These are phyloP conservation scores for Phytophthora litchii DNA, from an alignment of 352 stramenopile genomes.

Conservation along the genomic window DNA sequence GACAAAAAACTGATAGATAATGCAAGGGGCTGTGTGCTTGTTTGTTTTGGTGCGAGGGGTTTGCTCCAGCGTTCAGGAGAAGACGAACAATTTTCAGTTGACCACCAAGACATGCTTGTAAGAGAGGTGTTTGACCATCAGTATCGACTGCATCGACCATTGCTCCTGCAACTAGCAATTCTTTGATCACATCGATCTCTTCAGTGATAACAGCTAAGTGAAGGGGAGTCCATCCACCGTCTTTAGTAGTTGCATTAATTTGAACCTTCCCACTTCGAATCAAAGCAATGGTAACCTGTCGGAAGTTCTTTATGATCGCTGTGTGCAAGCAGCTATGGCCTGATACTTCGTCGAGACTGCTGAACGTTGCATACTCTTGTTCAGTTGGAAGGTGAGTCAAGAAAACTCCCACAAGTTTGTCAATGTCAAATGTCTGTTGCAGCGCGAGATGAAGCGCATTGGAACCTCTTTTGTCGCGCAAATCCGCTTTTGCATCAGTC, in stretches of 20 bases:
- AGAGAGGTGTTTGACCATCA: slow-evolving; percentile 61
- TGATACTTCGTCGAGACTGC: slow-evolving; percentile 45
- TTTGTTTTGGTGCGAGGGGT: slow-evolving; percentile 71
- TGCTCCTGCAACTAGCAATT: slow-evolving; percentile 47
- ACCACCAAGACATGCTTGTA: slow-evolving; percentile 62
- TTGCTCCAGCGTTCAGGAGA: slow-evolving; percentile 53
- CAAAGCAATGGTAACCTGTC: slow-evolving; percentile 43
- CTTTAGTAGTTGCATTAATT: slow-evolving; percentile 56
- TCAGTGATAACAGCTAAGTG: slow-evolving; percentile 74
- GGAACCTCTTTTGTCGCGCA: slow-evolving; percentile 44
- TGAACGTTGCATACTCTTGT: slow-evolving; percentile 43
- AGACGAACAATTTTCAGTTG: slow-evolving; percentile 55
- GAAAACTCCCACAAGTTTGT: slow-evolving; percentile 55
- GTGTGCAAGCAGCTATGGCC: slow-evolving; percentile 66
- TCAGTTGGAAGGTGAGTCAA: slow-evolving; percentile 24
- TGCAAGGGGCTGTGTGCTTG: slow-evolving; percentile 69
- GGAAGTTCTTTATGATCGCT: slow-evolving; percentile 68
- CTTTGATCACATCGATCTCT: slow-evolving; percentile 50
- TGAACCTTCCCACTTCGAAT: slow-evolving; percentile 47
- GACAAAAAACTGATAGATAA: slow-evolving; percentile 70
- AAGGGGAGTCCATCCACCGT: slow-evolving; percentile 56
- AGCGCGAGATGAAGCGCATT: slow-evolving; percentile 71
- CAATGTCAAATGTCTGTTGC: slow-evolving; percentile 67
- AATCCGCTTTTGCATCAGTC: slow-evolving; percentile 22
- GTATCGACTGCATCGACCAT: slow-evolving; percentile 69